phyloP scores from a whole-genome alignment of 179 eudicot genomes.

The Vitellaria paradoxa region DNA sequence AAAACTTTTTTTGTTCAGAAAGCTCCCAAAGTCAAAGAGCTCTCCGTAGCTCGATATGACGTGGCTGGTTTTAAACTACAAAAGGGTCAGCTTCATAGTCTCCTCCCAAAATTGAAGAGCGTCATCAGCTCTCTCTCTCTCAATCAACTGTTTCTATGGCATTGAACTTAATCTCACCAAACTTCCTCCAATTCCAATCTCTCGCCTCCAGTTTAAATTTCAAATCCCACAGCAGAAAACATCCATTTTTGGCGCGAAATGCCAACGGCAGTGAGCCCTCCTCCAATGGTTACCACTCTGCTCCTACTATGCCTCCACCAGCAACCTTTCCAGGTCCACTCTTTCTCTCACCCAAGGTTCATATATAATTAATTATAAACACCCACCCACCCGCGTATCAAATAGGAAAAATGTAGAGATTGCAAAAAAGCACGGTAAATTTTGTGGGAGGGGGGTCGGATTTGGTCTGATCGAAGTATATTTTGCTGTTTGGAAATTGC shows the following conservation, averaged over 20 bases:
- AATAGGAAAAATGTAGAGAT: too few relatives aligned
- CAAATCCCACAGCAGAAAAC: conserved; percentile 9
- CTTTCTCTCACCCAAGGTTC: not conserved
- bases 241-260: conserved; percentile 9
- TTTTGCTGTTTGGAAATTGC: too few relatives aligned
- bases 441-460: too few relatives aligned
- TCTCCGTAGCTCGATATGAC: not conserved
- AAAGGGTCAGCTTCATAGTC: not conserved
- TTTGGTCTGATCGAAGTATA: too few relatives aligned
- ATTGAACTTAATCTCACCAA: not conserved
- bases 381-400: not conserved
- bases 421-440: too few relatives aligned
- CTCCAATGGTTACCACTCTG: conserved; percentile 16
- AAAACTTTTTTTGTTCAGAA: too few relatives aligned
- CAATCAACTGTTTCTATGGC: not conserved
- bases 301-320: not conserved
- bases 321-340: conserved; percentile 10
- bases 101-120: not conserved
- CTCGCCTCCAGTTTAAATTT: not conserved
- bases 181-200: conserved; percentile 9
- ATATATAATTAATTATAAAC: conserved; percentile 10
- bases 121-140: not conserved
- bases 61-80: conserved; percentile 17
- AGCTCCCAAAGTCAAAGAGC: too few relatives aligned
- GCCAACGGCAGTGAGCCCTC: conserved; percentile 9